These are phyloP conservation scores for Fusarium gaditjirri DNA, from an alignment of 2,329 filamentous ascomycete species.

Conservation along the genomic window DNA sequence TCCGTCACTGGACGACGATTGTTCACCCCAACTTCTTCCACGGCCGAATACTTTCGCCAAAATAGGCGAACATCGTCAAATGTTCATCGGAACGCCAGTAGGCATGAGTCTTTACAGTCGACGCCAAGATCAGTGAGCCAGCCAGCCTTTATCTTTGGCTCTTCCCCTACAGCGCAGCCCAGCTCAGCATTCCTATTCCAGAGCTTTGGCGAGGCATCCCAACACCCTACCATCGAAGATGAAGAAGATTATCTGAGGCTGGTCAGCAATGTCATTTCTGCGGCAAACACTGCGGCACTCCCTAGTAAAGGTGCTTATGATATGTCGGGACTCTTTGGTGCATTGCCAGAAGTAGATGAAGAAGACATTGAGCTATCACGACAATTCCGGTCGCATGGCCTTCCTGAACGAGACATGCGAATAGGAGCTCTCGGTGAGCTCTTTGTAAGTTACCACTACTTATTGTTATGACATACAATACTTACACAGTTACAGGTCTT, in stretches of 20 bases:
- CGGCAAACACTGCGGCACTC: background rate
- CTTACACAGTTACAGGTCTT: conserved; percentile 50
- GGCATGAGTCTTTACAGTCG: background rate
- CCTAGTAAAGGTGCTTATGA: background rate
- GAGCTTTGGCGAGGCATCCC: background rate
- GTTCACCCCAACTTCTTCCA: conserved; percentile 19
- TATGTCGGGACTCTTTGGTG: conserved; percentile 20
- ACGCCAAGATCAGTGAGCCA: background rate
- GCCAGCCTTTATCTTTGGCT: conserved; percentile 34
- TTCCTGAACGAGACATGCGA: conserved; percentile 28
- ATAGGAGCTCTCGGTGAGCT: conserved; percentile 37
- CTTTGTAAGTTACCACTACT: conserved; percentile 8
- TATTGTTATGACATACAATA: rapidly evolving
- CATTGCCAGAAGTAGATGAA: conserved; percentile 20
- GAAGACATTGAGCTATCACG: conserved; percentile 6
- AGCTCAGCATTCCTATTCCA: conserved; percentile 22
- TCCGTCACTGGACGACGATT: conserved; percentile 7
- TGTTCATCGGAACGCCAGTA: background rate
- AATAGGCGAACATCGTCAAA: background rate
- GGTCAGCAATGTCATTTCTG: conserved; percentile 15
- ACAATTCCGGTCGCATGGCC: conserved; percentile 1
- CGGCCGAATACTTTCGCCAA: background rate
- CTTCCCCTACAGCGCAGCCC: conserved; percentile 11
- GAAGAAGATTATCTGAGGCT: conserved; percentile 22
- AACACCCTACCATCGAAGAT: conserved; percentile 7